Evolutionary conservation across 441 rosid genomes (phyloP), one percentile per base, ranked within the genome.

Genomic region (Gossypium davidsonii): DNA sequence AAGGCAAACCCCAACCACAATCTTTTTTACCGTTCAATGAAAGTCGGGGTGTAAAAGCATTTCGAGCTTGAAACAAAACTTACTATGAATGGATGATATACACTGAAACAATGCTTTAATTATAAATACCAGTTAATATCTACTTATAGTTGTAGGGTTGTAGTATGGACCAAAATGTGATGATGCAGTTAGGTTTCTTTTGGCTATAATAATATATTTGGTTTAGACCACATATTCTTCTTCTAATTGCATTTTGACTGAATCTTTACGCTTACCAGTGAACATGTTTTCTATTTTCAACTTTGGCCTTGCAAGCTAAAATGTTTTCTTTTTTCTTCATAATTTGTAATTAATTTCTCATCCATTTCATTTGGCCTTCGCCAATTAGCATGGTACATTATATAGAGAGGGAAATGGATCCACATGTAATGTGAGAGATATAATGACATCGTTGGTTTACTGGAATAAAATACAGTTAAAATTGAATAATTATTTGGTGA

Each of bases 1-100:
- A 62, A 62, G 76, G 46, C 78, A 49, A 76, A 49, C 77, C 74
- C 74, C 59, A 77, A 58, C 77, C 79, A 58, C 76, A 53, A 28
- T 6, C 55, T 25, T 34, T 56, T 52, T 31, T 20, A 28, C 15
- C 55, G 17, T 0, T 31, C 20, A 15, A 67, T 28, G 26, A 46
- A 60, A 20, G 52, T 20, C 37, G 26, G 26, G 6, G 6, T 59
- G 14, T n/a, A 11, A 61, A 52, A 39, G 46, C 51, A 15, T 18
- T 34, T 53, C 44, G 31, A 65, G 63, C 26, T 58, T 10, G 6
- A 25, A 64, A 46, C 64, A 39, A 28, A 52, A 73, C 66, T 44
- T 67, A 23, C 26, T 23, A 21, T n/a, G 42, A 73, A 64, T 39
- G 61, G 55, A n/a, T 73, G 53, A 57, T 42, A 18, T 67, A 49